Evolutionary conservation across 495 filamentous ascomycete genomes (phyloP).

Genomic region (Cudoniella acicularis): DNA sequence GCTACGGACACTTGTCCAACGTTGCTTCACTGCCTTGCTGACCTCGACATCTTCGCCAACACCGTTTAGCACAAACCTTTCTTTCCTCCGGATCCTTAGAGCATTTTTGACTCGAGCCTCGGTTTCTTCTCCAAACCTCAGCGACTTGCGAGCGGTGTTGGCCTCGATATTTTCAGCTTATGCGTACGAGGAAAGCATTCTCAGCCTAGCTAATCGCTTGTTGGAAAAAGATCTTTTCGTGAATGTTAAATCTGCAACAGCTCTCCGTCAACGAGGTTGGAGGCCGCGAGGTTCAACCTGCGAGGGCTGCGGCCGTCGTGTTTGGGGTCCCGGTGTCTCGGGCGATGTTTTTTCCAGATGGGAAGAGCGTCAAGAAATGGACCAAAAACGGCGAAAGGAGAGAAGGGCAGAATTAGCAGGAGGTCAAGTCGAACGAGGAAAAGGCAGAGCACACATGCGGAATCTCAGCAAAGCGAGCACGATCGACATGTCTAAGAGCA

Average conservation of each 20-base stretch:
- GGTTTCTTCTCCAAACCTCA: constrained; percentile 74
- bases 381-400: constrained; percentile 35
- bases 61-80: constrained; percentile 48
- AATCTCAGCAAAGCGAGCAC: constrained; percentile 26
- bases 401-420: constrained; percentile 23
- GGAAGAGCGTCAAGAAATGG: constrained; percentile 59
- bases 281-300: constrained; percentile 80
- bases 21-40: constrained; percentile 84
- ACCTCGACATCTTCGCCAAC: constrained; percentile 53
- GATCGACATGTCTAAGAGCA: constrained; percentile 30
- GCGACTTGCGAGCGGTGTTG: constrained; percentile 81
- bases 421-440: constrained; percentile 27
- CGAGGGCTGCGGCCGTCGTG: constrained; percentile 74
- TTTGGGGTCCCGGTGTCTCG: constrained; percentile 88
- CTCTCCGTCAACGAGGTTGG: constrained; percentile 84
- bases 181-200: constrained; percentile 84
- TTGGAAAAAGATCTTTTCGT: constrained; percentile 88
- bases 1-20: constrained; percentile 74
- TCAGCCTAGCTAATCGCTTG: constrained; percentile 78
- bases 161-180: constrained; percentile 91
- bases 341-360: constrained; percentile 76
- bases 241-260: constrained; percentile 70
- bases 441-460: constrained; percentile 26
- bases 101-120: constrained; percentile 86
- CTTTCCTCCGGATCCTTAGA: constrained; percentile 85